Evolutionary conservation across 2,329 filamentous ascomycete genomes (phyloP).

Genomic region (Magnaporthiopsis rhizophila): DNA sequence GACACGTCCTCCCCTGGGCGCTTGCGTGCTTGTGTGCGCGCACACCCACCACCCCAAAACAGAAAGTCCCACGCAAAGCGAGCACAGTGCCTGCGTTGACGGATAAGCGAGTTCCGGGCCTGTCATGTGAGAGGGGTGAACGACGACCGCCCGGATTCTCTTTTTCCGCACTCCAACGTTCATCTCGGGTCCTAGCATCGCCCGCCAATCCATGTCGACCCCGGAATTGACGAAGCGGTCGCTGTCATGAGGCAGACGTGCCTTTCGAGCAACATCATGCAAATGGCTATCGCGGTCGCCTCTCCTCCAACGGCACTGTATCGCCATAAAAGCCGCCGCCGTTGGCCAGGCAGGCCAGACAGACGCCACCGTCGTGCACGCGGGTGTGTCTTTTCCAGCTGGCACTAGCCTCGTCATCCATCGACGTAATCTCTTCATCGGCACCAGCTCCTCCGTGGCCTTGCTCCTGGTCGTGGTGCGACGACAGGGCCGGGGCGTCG

Average conservation of each 20-base stretch:
- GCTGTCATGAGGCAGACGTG: background rate
- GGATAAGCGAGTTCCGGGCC: background rate
- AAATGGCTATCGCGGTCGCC: conserved; percentile 25
- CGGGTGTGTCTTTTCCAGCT: conserved; percentile 51
- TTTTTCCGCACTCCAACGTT: background rate
- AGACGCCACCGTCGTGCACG: conserved; percentile 51
- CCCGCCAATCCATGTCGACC: background rate
- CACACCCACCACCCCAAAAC: background rate
- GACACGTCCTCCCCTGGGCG: background rate
- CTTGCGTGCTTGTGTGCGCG: background rate
- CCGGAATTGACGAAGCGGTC: background rate
- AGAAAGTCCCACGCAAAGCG: background rate
- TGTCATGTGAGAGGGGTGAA: background rate
- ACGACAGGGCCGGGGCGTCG: background rate
- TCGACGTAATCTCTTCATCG: conserved; percentile 42
- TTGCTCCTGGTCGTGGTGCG: conserved; percentile 10
- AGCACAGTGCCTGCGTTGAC: background rate
- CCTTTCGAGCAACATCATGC: background rate
- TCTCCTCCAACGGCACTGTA: conserved; percentile 44
- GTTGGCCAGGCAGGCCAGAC: conserved; percentile 44
- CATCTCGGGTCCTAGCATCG: background rate
- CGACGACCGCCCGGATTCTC: background rate
- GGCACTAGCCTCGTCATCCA: conserved; percentile 33
- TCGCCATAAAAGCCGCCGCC: conserved; percentile 45
- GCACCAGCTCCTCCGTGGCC: conserved; percentile 28